A percentile compares a stretch with the other conserved stretches of the same genome.
Evolutionary conservation across 495 filamentous ascomycete species (phyloP).

Genomic region (Podospora bellae-mahoneyi): DNA sequence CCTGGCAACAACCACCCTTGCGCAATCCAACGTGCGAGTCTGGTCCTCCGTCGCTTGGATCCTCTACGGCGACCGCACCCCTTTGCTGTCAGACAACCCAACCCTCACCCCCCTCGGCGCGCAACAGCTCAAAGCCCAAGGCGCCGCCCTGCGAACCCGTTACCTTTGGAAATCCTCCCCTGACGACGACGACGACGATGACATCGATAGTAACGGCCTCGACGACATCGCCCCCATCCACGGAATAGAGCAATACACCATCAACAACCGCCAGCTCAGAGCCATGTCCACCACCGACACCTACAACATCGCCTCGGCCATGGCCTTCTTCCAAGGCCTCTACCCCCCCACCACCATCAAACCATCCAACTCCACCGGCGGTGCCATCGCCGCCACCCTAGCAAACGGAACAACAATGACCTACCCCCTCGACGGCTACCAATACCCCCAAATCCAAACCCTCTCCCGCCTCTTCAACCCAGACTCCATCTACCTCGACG

Average conservation of each 20-base stretch:
- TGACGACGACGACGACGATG: background rate
- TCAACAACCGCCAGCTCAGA: slow-evolving; percentile 40
- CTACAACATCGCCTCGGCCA: slow-evolving; percentile 33
- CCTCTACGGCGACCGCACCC: slow-evolving; percentile 43
- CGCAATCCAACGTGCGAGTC: slow-evolving; percentile 36
- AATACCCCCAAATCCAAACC: slow-evolving; percentile 41
- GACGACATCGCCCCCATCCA: slow-evolving; percentile 32
- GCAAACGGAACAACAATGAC: slow-evolving; percentile 34
- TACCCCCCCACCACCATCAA: slow-evolving; percentile 36
- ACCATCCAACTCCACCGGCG: slow-evolving; percentile 31
- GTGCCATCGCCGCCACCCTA: slow-evolving; percentile 28
- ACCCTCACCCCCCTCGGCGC: slow-evolving; percentile 43
- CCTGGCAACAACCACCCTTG: slow-evolving; percentile 20
- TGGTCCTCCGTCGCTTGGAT: slow-evolving; percentile 46
- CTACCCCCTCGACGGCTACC: slow-evolving; percentile 41
- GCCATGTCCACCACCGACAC: slow-evolving; percentile 34
- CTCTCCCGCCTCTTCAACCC: slow-evolving; percentile 28
- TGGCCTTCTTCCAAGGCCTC: slow-evolving; percentile 44
- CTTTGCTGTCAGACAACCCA: slow-evolving; percentile 18
- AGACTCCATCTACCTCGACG: slow-evolving; percentile 37
- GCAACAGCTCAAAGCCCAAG: slow-evolving; percentile 39
- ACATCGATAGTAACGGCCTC: slow-evolving; percentile 15
- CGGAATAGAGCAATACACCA: slow-evolving; percentile 33
- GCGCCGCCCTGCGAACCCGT: slow-evolving; percentile 35
- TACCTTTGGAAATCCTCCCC: slow-evolving; percentile 30